Conservation (phyloP, 352 stramenopile genomes). For the Thalassiosira allenii region DNA sequence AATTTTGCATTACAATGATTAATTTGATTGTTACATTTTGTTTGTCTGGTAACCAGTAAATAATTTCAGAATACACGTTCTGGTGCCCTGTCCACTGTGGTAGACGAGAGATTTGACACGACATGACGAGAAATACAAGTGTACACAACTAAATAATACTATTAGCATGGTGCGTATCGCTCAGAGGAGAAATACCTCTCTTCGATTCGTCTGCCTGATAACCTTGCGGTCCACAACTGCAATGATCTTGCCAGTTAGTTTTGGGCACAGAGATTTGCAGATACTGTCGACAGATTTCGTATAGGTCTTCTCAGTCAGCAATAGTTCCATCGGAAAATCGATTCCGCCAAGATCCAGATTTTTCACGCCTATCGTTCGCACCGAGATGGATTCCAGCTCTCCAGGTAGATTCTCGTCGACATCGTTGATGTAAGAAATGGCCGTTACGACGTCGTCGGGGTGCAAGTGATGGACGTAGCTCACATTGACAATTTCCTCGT, state of each 20-base stretch:
- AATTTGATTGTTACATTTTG: no score
- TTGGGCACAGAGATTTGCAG: constrained; percentile 73
- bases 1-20: no score
- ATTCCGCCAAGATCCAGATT: constrained; percentile 71
- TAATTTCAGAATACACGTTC: no score
- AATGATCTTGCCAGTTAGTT: constrained; percentile 81
- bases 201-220: constrained; percentile 75
- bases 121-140: no score
- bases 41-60: no score
- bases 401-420: constrained; percentile 76
- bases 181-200: constrained; percentile 82
- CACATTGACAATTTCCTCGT: constrained; percentile 83
- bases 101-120: no score
- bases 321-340: constrained; percentile 76
- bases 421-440: constrained; percentile 70
- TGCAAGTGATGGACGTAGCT: constrained; percentile 82
- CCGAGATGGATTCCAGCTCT: constrained; percentile 76
- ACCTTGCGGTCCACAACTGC: constrained; percentile 79
- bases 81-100: no score
- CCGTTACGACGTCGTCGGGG: constrained; percentile 76
- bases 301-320: constrained; percentile 61
- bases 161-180: no score
- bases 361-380: constrained; percentile 84
- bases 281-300: constrained; percentile 82
- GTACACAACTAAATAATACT: no score